phyloP scores from a whole-genome alignment of 192 early-diverging fungal species.

The Backusella tuberculispora region DNA sequence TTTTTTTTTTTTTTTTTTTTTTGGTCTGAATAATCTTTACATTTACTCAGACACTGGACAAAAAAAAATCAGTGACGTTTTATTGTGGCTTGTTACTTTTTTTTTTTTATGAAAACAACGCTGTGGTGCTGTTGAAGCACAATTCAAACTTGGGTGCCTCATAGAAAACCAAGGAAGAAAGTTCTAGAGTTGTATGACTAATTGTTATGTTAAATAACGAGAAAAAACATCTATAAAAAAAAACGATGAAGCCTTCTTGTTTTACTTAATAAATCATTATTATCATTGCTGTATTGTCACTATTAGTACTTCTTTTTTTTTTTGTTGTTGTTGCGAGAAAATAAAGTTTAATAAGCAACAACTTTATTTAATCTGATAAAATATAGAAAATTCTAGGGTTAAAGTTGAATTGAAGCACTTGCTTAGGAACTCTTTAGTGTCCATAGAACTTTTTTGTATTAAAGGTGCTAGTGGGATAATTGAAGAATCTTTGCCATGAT shows the following conservation, averaged over 20 bases:
- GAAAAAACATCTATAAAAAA: too few relatives aligned
- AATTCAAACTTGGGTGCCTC: too few relatives aligned
- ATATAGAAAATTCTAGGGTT: neutral
- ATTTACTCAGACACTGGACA: neutral
- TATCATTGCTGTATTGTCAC: too few relatives aligned
- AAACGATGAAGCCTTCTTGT: too few relatives aligned
- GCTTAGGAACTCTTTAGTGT: neutral
- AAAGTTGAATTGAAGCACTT: neutral
- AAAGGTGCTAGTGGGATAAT: too few relatives aligned
- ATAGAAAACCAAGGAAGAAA: too few relatives aligned
- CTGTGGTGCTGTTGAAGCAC: neutral
- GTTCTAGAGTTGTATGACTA: too few relatives aligned
- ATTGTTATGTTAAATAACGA: too few relatives aligned
- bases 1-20: neutral
- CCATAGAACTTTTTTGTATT: too few relatives aligned
- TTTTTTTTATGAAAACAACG: neutral
- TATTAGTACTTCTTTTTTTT: neutral
- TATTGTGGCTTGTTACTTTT: neutral
- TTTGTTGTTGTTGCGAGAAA: neutral
- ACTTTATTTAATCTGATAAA: neutral
- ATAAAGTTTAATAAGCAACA: neutral
- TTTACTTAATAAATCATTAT: too few relatives aligned
- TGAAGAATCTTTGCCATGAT: too few relatives aligned
- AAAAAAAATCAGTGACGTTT: slow-evolving; percentile 6
- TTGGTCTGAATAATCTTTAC: neutral